These are phyloP conservation scores for Mortierella hygrophila DNA, from an alignment of 192 early-diverging fungal genomes.

Conservation along the genomic window DNA sequence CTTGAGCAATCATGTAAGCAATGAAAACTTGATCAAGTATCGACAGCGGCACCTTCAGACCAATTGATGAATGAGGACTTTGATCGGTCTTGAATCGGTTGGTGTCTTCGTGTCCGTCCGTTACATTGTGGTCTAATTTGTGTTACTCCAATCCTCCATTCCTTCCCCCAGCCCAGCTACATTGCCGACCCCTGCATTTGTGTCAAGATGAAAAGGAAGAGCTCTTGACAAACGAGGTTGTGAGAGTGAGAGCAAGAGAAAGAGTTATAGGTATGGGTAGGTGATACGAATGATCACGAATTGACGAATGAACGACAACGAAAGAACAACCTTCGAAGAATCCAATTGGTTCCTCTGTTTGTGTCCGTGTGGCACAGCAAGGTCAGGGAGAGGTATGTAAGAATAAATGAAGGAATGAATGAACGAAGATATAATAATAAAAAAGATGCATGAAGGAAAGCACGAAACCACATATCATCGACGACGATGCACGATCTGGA, in stretches of 20 bases:
- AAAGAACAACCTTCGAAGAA: neutral
- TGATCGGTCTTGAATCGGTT: no score
- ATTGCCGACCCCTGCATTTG: neutral
- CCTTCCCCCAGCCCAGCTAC: neutral
- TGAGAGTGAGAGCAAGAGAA: neutral
- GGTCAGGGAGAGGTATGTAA: neutral
- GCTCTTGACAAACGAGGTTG: neutral
- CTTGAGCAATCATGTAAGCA: no score
- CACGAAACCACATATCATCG: no score
- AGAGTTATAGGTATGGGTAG: neutral
- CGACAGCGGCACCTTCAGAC: no score
- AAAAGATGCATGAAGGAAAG: no score
- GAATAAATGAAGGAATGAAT: neutral
- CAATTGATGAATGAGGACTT: no score
- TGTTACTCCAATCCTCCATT: neutral
- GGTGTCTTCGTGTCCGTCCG: no score
- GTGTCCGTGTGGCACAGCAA: neutral
- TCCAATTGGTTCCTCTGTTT: neutral
- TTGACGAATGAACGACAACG: neutral
- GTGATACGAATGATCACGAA: neutral
- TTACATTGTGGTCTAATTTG: neutral
- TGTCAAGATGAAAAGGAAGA: neutral
- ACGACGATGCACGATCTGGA: neutral
- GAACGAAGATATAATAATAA: neutral
- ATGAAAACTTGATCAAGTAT: no score